Base-by-base conservation (phyloP, 169 alveolate genomes). In the Eimeria acervulina region DNA sequence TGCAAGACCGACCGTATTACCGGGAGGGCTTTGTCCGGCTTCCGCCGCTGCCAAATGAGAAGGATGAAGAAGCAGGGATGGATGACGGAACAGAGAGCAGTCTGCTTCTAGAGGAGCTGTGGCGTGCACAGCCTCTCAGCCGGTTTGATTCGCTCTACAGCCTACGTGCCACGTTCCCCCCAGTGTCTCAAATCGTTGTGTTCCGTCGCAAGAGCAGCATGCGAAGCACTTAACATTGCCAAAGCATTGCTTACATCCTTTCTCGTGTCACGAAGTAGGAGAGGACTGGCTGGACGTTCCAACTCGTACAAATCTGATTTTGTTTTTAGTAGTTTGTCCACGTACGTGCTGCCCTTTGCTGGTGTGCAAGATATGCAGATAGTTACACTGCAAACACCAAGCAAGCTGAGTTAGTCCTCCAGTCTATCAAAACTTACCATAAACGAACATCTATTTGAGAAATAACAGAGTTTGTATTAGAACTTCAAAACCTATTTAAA, bases 1-100 rank as follows among this genome's bases (percentile, higher is more conserved):
- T 90, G 70, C 38, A 17, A 6, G 47, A 42, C 8, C 33, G 95
- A 21, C 95, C 95, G 42, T 90, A 90, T 26, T 90, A 74, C 78
- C 31, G 38, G 7, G 95, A 90, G 21, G 95, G 95, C 23, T 90
- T 90, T 90, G 38, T 59, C 19, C 80, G 93, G 59, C 80, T 85
- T 0, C 93, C 93, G 38, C 80, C 93, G 2, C 36, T 61, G 59
- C 93, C 93, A 26, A 36, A 38, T 40, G 63, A 52, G 19, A 31
- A 52, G 8, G 81, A n/a, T 13, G 61, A 28, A 5, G 63, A 28
- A 59, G 52, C 68, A 51, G 19, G 12, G 26, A 26, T 47, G 90
- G 90, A 42, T 47, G 81, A 33, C 10, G 81, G 31, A 61, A 42
- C 23, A 59, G 80, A 61, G 21, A 12, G n/a, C 80, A 33, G n/a